These are phyloP conservation scores for Dactylellina leptospora DNA, from an alignment of 2,329 filamentous ascomycete genomes.

Conservation along the genomic window DNA sequence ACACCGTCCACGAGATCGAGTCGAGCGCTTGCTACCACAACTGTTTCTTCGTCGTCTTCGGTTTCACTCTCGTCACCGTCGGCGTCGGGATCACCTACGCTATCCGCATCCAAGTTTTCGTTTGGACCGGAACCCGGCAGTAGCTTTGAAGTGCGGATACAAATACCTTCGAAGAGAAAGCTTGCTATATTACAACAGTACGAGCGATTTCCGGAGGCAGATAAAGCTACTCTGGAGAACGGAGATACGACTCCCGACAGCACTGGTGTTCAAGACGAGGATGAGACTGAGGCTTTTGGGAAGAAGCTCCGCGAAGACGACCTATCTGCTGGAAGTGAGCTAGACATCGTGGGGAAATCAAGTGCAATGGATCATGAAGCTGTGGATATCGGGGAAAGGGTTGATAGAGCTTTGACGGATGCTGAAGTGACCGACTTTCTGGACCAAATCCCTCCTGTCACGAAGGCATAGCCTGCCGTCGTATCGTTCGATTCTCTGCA, in stretches of 20 bases:
- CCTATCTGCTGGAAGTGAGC: not conserved
- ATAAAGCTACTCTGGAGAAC: slow-evolving; percentile 6
- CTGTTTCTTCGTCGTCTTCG: slow-evolving; percentile 9
- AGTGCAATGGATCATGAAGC: too few species aligned
- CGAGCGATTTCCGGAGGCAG: slow-evolving; percentile 32
- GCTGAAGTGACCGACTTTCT: too few species aligned
- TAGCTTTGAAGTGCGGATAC: slow-evolving; percentile 42
- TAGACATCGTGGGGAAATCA: too few species aligned
- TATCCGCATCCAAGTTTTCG: slow-evolving; percentile 17
- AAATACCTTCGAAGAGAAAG: slow-evolving; percentile 42
- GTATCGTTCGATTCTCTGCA: too few species aligned
- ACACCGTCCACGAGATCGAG: not conserved
- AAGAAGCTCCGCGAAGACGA: not conserved
- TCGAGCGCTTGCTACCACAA: slow-evolving; percentile 3
- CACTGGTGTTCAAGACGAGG: not conserved
- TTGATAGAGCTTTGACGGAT: too few species aligned
- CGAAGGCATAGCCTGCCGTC: too few species aligned
- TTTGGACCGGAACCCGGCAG: not conserved
- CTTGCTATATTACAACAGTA: slow-evolving; percentile 26
- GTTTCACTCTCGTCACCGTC: slow-evolving; percentile 16
- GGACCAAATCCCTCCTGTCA: too few species aligned
- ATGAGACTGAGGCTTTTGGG: not conserved
- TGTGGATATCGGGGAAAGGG: too few species aligned
- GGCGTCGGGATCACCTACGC: slow-evolving; percentile 23
- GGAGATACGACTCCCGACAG: not conserved